A percentile compares a stretch with the other conserved stretches of the same genome.
These are phyloP conservation scores for Cornus controversa DNA, from an alignment of 148 eudicot genomes.

Conservation along the genomic window DNA sequence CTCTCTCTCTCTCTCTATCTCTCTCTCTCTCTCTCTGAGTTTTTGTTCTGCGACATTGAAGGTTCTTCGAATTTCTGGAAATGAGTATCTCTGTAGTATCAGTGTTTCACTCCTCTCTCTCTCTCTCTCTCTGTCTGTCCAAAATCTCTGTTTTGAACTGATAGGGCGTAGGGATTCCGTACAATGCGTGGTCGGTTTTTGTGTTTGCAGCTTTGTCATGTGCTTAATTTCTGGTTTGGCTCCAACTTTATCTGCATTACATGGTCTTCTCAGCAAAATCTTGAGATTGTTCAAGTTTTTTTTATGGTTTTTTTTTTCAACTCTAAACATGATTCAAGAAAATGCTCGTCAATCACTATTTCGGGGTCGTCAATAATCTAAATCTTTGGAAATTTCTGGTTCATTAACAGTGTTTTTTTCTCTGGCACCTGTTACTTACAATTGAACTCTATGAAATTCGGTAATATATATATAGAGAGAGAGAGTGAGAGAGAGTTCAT, in stretches of 20 bases:
- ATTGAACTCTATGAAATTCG: not conserved
- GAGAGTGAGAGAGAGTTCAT: not conserved
- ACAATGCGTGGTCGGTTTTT: not conserved
- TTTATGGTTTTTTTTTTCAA: not conserved
- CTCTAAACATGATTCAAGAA: not conserved
- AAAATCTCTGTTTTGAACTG: not conserved
- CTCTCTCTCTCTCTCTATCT: not conserved
- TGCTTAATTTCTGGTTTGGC: not conserved
- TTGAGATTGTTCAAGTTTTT: not conserved
- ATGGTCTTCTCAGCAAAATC: not conserved
- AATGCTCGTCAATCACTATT: too few relatives aligned
- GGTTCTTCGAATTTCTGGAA: not conserved
- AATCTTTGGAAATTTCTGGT: not conserved
- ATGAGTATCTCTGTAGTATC: not conserved
- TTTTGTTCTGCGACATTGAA: not conserved
- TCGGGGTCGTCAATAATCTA: too few relatives aligned
- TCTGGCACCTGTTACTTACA: too few relatives aligned
- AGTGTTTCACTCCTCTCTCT: not conserved
- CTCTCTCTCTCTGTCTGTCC: slow-evolving; percentile 3
- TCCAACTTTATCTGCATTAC: not conserved
- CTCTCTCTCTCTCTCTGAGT: not conserved
- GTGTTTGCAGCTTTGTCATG: not conserved
- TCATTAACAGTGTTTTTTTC: not conserved
- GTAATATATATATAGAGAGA: not conserved
- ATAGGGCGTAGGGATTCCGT: not conserved